These are phyloP conservation scores for Komagataella phaffii DNA, from an alignment of 805 yeast species.

Conservation along the genomic window DNA sequence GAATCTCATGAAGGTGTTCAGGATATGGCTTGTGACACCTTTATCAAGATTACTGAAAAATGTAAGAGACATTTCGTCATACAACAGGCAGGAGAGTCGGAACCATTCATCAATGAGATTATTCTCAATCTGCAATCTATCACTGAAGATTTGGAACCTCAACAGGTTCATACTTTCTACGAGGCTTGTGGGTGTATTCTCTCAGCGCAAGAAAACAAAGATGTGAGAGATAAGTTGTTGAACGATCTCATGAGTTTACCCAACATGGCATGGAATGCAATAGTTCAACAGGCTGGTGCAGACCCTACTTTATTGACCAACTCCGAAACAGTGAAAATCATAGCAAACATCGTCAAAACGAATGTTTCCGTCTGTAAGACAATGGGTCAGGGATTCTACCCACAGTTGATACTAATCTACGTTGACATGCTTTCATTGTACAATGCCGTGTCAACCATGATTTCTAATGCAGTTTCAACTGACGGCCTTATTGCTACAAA, in stretches of 20 bases:
- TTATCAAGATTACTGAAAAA: slow-evolving; percentile 87
- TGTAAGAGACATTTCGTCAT: slow-evolving; percentile 93
- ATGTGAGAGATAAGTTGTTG: slow-evolving; percentile 58
- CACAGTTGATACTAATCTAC: slow-evolving; percentile 79
- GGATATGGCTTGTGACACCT: slow-evolving; percentile 99
- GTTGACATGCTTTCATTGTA: slow-evolving; percentile 83
- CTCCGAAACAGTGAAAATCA: slow-evolving; percentile 76
- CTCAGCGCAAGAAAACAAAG: slow-evolving; percentile 67
- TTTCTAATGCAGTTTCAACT: slow-evolving; percentile 61
- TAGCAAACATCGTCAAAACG: slow-evolving; percentile 89
- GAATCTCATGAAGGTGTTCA: slow-evolving; percentile 99
- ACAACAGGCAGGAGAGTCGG: slow-evolving; percentile 71
- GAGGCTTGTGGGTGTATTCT: slow-evolving; percentile 94
- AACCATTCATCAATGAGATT: slow-evolving; percentile 86
- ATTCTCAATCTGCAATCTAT: slow-evolving; percentile 71
- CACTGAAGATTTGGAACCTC: slow-evolving; percentile 89
- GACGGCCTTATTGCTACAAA: slow-evolving; percentile 88
- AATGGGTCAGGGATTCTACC: slow-evolving; percentile 80
- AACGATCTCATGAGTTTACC: slow-evolving; percentile 81
- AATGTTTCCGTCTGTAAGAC: slow-evolving; percentile 93
- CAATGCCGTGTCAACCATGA: slow-evolving; percentile 78
- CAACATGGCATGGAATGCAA: slow-evolving; percentile 87
- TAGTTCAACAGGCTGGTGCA: slow-evolving; percentile 71
- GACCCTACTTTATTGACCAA: slow-evolving; percentile 71
- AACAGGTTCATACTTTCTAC: slow-evolving; percentile 94